Percentiles rank a stretch among this genome's conserved stretches.
These are phyloP conservation scores for Zarea fungicola DNA, from an alignment of 2,329 filamentous ascomycete genomes.

Conservation along the genomic window DNA sequence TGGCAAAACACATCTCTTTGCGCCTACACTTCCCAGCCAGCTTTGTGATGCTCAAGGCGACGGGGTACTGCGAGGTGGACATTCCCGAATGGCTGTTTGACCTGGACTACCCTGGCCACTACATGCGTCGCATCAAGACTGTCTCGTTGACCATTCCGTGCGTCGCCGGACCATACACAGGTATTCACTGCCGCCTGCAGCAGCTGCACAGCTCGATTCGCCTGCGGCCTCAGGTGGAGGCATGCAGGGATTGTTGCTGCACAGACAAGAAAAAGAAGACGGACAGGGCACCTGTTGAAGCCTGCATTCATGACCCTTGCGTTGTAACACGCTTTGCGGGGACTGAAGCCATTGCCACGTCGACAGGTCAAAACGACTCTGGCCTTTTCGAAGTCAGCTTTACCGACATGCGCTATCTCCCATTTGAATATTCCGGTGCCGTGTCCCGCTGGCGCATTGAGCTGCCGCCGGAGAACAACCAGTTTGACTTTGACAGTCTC, in stretches of 20 bases:
- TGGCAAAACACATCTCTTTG: constrained; percentile 14
- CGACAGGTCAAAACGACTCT: constrained; percentile 20
- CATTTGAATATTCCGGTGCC: constrained; percentile 34
- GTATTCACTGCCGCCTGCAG: constrained; percentile 14
- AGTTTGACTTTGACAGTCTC: constrained; percentile 31
- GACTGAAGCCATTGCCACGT: constrained; percentile 12
- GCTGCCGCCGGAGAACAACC: constrained; percentile 21
- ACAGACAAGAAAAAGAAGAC: background rate
- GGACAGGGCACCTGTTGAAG: background rate
- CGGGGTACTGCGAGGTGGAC: constrained; percentile 16
- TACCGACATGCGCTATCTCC: constrained; percentile 25
- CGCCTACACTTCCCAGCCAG: constrained; percentile 7
- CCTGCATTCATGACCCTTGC: constrained; percentile 6
- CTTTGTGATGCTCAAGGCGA: constrained; percentile 9
- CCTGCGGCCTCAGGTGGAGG: background rate
- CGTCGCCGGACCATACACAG: constrained; percentile 24
- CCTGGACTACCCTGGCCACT: constrained; percentile 36
- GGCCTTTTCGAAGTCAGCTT: constrained; percentile 32
- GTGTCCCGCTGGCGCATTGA: constrained; percentile 27
- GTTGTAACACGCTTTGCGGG: constrained; percentile 9
- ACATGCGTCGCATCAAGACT: constrained; percentile 29
- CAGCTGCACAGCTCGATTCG: constrained; percentile 6
- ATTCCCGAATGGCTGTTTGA: constrained; percentile 31
- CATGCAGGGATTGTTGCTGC: background rate
- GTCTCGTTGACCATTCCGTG: constrained; percentile 30